These are phyloP conservation scores for Bidens hawaiensis DNA, from an alignment of 140 eudicot species.

Conservation along the genomic window DNA sequence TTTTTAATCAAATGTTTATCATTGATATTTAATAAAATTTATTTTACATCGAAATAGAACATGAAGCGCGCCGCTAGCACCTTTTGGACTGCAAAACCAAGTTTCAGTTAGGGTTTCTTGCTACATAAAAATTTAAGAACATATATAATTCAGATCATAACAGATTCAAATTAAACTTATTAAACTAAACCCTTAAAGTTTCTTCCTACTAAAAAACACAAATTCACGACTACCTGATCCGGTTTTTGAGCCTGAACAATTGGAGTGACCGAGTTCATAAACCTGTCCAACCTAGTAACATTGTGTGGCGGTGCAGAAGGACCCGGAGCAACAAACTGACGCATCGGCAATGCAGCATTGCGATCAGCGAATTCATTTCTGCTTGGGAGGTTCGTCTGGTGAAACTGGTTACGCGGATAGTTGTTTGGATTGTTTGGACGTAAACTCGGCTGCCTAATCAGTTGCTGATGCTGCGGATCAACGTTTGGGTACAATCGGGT, in stretches of 20 bases:
- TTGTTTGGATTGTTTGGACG: slow-evolving; percentile 23
- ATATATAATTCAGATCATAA: not conserved
- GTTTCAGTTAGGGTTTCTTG: no score
- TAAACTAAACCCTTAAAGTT: not conserved
- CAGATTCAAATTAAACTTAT: not conserved
- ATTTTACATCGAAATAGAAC: no score
- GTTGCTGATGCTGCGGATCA: slow-evolving; percentile 7
- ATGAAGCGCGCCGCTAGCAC: no score
- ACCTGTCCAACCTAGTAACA: slow-evolving; percentile 49
- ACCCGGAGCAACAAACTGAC: slow-evolving; percentile 10
- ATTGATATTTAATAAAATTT: no score
- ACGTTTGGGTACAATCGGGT: no score
- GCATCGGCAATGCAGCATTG: slow-evolving; percentile 31
- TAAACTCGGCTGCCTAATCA: slow-evolving; percentile 15
- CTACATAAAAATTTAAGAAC: not conserved
- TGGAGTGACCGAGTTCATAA: slow-evolving; percentile 57
- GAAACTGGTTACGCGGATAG: slow-evolving; percentile 8
- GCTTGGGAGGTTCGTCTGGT: slow-evolving; percentile 17
- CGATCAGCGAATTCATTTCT: slow-evolving; percentile 23
- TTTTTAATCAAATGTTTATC: no score
- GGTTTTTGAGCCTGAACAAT: slow-evolving; percentile 29
- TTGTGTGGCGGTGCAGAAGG: not conserved
- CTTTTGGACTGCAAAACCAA: no score
- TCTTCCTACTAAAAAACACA: not conserved
- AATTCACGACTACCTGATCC: slow-evolving; percentile 29